Conservation (phyloP, 306 rosid genomes). For the Vigna reflexopilosa region DNA sequence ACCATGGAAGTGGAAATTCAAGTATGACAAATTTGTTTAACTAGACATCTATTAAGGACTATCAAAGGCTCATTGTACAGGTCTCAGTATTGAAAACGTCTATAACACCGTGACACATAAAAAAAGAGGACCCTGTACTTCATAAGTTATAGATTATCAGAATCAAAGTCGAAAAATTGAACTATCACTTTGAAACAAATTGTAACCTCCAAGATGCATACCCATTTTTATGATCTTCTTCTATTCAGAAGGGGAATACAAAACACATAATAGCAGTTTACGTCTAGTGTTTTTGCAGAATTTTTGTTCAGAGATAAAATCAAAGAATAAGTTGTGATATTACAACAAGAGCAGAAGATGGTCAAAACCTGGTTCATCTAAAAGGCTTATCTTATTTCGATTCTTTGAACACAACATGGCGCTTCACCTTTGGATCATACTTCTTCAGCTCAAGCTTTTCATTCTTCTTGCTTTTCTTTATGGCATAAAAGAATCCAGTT, state of each 20-base stretch:
- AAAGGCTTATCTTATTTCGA: constrained; percentile 41
- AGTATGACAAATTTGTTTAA: too few species aligned
- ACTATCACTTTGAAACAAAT: neutral
- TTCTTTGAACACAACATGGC: constrained; percentile 66
- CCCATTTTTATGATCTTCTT: neutral
- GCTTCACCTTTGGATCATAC: constrained; percentile 64
- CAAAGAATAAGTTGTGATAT: neutral
- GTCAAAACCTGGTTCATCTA: neutral
- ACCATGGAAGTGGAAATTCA: too few species aligned
- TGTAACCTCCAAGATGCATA: neutral
- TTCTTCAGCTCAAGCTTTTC: constrained; percentile 66
- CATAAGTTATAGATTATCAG: neutral
- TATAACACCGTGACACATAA: neutral
- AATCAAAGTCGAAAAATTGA: neutral
- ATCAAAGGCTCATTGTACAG: neutral
- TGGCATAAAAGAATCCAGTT: constrained; percentile 67
- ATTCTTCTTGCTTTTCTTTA: constrained; percentile 55
- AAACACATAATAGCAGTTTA: neutral
- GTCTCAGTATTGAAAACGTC: neutral
- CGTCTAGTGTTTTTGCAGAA: neutral
- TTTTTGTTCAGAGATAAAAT: constrained; percentile 4
- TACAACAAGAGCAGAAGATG: neutral
- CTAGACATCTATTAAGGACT: neutral
- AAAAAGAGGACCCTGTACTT: neutral
- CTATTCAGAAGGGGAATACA: neutral